Percentiles rank a stretch among this genome's conserved stretches.
Evolutionary conservation across 371 early-diverging fungal species (phyloP).

Genomic region (Mucor circinelloides): DNA sequence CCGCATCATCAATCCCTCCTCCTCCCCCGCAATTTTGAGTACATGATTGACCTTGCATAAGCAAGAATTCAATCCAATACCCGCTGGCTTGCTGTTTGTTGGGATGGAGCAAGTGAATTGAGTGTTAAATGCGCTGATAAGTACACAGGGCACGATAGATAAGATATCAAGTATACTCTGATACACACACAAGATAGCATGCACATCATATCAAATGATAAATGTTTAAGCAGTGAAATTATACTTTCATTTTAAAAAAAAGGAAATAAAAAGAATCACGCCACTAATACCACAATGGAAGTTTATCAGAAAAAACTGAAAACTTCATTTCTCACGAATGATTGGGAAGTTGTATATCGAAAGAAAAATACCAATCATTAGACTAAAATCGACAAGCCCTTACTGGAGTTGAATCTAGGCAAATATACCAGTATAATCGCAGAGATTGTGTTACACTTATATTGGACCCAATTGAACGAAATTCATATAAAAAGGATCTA

Average conservation of each 20-base stretch:
- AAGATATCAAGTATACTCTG: not conserved
- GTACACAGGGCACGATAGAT: not conserved
- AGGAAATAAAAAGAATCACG: slow-evolving; percentile 9
- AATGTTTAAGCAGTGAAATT: not conserved
- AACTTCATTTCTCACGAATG: slow-evolving; percentile 12
- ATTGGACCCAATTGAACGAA: not conserved
- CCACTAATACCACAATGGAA: not conserved
- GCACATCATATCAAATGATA: not conserved
- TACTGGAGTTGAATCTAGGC: not conserved
- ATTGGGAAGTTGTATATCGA: slow-evolving; percentile 3
- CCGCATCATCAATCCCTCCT: not conserved
- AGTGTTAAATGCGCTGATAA: too few relatives aligned
- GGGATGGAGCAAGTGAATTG: too few relatives aligned
- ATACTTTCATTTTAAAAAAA: not conserved
- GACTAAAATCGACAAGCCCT: not conserved
- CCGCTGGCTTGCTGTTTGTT: not conserved
- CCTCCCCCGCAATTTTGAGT: not conserved
- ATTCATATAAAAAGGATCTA: slow-evolving; percentile 3
- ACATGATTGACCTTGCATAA: not conserved
- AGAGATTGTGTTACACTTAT: not conserved
- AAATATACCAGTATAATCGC: slow-evolving; percentile 15
- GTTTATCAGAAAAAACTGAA: slow-evolving; percentile 5
- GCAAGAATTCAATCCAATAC: not conserved
- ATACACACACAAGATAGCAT: not conserved
- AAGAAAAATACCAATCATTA: slow-evolving; percentile 3